phyloP scores from a whole-genome alignment of 495 filamentous ascomycete species.

The Antarctomyces pellizariae region DNA sequence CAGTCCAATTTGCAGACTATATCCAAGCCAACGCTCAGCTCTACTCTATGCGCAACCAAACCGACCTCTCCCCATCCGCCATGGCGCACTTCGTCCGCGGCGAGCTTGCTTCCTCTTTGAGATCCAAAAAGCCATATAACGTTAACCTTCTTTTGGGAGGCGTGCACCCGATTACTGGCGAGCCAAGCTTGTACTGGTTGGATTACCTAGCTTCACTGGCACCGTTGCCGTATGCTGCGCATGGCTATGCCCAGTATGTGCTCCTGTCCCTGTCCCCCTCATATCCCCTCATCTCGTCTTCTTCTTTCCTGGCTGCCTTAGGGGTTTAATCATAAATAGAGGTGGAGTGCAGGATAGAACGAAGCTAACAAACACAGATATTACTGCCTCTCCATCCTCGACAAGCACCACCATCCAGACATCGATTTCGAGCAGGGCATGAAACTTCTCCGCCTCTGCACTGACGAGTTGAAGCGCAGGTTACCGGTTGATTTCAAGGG shows the following conservation, averaged over 20 bases:
- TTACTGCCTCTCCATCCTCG: slow-evolving; percentile 85
- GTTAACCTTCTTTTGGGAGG: slow-evolving; percentile 91
- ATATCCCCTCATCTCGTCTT: background rate
- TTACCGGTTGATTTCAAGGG: slow-evolving; percentile 98
- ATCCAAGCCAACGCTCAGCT: slow-evolving; percentile 96
- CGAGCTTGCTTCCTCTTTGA: slow-evolving; percentile 71
- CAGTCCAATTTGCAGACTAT: slow-evolving; percentile 98
- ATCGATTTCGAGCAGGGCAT: slow-evolving; percentile 70
- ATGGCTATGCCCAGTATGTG: slow-evolving; percentile 90
- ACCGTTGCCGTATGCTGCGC: slow-evolving; percentile 78
- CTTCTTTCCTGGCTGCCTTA: no score
- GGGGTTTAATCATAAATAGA: no score
- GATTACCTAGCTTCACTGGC: slow-evolving; percentile 87
- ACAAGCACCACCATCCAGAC: slow-evolving; percentile 94
- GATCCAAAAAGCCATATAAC: slow-evolving; percentile 80
- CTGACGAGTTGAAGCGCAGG: slow-evolving; percentile 84
- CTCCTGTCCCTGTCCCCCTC: no score
- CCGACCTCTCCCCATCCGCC: slow-evolving; percentile 68
- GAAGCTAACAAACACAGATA: slow-evolving; percentile 28
- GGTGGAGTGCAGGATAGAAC: no score
- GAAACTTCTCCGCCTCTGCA: slow-evolving; percentile 80
- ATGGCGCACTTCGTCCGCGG: slow-evolving; percentile 79
- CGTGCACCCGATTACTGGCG: slow-evolving; percentile 64
- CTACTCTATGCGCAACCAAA: slow-evolving; percentile 93
- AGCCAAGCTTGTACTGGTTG: slow-evolving; percentile 85